These are phyloP conservation scores for Scalesia atractyloides DNA, from an alignment of 129 eudicot genomes.

Conservation along the genomic window DNA sequence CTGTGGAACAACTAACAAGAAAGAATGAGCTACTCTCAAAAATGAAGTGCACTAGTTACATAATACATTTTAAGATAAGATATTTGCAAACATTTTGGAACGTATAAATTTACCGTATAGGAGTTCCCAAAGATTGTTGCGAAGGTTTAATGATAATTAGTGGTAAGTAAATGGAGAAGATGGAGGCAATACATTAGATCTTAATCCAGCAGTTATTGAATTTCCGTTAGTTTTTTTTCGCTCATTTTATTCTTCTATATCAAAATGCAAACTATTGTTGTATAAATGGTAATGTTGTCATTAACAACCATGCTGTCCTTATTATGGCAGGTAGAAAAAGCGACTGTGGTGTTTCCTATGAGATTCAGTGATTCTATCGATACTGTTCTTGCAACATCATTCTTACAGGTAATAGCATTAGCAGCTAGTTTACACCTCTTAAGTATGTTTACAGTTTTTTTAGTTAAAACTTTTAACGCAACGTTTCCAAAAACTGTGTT, in stretches of 20 bases:
- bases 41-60: not conserved
- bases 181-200: not conserved
- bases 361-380: constrained; percentile 83
- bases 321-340: constrained; percentile 77
- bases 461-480: not conserved
- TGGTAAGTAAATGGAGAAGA: constrained; percentile 1
- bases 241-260: not conserved
- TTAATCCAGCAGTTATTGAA: not conserved
- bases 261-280: not conserved
- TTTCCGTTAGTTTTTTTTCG: not conserved
- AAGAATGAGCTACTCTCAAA: not conserved
- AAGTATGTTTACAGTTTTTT: not conserved
- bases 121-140: constrained; percentile 1
- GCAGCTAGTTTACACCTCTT: not conserved
- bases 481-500: not conserved
- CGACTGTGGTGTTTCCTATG: constrained; percentile 86
- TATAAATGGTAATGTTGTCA: constrained; percentile 8
- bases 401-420: constrained; percentile 72
- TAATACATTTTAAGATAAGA: not conserved
- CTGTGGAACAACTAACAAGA: not conserved
- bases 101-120: not conserved
- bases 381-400: constrained; percentile 87
- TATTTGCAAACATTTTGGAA: not conserved
- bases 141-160: not conserved
- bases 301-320: not conserved